These are phyloP conservation scores for Plenodomus tracheiphilus DNA, from an alignment of 2,329 filamentous ascomycete genomes.

Conservation along the genomic window DNA sequence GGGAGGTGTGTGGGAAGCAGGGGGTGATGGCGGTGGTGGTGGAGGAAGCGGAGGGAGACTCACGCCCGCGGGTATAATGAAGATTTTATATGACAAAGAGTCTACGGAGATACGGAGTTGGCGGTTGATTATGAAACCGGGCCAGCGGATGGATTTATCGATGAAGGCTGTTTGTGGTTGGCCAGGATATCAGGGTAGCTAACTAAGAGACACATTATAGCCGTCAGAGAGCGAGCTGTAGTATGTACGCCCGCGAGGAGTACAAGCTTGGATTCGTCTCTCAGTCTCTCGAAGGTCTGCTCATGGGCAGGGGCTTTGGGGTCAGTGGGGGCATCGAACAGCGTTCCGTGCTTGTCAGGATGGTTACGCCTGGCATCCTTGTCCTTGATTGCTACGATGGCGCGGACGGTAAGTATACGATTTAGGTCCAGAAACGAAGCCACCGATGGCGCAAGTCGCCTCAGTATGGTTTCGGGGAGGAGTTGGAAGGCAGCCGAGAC, in stretches of 20 bases:
- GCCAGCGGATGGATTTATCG: constrained; percentile 10
- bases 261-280: constrained; percentile 36
- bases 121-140: constrained; percentile 13
- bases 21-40: too few relatives aligned
- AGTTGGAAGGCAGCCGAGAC: not conserved
- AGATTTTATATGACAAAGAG: constrained; percentile 17
- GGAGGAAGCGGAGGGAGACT: too few relatives aligned
- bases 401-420: not conserved
- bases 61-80: constrained; percentile 20
- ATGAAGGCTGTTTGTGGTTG: constrained; percentile 13
- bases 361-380: not conserved
- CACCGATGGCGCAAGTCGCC: not conserved
- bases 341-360: not conserved
- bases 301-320: constrained; percentile 18
- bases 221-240: constrained; percentile 25
- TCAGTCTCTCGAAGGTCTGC: constrained; percentile 32
- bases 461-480: not conserved
- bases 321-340: constrained; percentile 11
- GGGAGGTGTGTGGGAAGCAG: too few relatives aligned
- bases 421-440: not conserved
- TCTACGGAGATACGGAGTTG: constrained; percentile 20
- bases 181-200: constrained; percentile 7
- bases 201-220: constrained; percentile 8
- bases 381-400: not conserved
- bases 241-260: constrained; percentile 40